phyloP scores from a whole-genome alignment of 2,329 filamentous ascomycete species.

The Ceratocystis smalleyi region DNA sequence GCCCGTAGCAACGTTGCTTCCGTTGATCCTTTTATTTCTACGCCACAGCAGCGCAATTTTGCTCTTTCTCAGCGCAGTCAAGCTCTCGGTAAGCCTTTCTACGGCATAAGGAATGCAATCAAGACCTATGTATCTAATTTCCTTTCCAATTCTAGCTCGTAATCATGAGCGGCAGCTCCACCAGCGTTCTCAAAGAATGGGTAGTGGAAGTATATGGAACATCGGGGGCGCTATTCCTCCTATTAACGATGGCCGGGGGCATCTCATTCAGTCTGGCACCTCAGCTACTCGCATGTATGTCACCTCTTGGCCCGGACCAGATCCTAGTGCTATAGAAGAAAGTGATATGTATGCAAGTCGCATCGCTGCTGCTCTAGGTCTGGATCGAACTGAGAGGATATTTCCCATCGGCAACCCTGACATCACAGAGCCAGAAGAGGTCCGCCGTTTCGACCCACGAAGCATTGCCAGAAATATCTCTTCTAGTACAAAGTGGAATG shows the following conservation, averaged over 20 bases:
- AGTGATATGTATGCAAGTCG: slow-evolving; percentile 55
- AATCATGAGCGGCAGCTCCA: neutral
- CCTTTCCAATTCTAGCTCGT: neutral
- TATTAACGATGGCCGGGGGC: slow-evolving; percentile 47
- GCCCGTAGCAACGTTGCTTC: slow-evolving; percentile 7
- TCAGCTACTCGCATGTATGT: slow-evolving; percentile 49
- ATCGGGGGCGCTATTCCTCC: slow-evolving; percentile 22
- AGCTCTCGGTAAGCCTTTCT: slow-evolving; percentile 7
- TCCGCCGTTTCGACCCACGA: slow-evolving; percentile 20
- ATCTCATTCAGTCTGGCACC: slow-evolving; percentile 51
- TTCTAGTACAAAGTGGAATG: slow-evolving; percentile 25
- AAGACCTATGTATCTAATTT: neutral
- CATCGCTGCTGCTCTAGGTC: slow-evolving; percentile 64
- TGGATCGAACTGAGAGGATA: slow-evolving; percentile 54
- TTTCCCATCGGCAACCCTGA: slow-evolving; percentile 30
- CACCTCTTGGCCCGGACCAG: slow-evolving; percentile 32
- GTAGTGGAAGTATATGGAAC: slow-evolving; percentile 13
- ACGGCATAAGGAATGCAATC: neutral
- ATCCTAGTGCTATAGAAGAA: slow-evolving; percentile 39
- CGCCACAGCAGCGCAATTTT: slow-evolving; percentile 7
- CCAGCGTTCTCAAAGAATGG: neutral
- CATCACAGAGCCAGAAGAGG: slow-evolving; percentile 20
- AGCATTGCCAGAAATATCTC: slow-evolving; percentile 15
- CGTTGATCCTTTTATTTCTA: slow-evolving; percentile 13
- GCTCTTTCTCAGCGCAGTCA: slow-evolving; percentile 6